These are phyloP conservation scores for Pestalotiopsis sp. DNA, from an alignment of 2,329 filamentous ascomycete species.

Conservation along the genomic window DNA sequence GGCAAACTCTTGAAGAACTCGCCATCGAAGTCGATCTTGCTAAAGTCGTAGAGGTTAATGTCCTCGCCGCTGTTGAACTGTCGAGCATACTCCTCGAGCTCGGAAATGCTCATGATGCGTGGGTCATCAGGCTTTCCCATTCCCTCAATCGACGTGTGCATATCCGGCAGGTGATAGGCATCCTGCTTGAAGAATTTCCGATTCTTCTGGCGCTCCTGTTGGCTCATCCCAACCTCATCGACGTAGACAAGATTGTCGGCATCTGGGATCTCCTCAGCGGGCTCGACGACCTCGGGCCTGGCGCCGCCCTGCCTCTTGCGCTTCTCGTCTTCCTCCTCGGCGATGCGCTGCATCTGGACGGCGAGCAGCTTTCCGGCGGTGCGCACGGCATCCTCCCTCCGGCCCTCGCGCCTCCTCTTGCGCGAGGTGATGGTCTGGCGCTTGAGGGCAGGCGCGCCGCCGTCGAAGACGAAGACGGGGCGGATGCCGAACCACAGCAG, in stretches of 20 bases:
- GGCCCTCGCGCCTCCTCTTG: constrained; percentile 80
- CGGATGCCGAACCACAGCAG: constrained; percentile 94
- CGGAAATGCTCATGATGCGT: constrained; percentile 92
- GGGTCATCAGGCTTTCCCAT: constrained; percentile 94
- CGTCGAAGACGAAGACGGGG: constrained; percentile 97
- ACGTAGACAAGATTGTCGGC: constrained; percentile 79
- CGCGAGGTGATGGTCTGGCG: constrained; percentile 83
- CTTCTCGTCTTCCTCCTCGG: constrained; percentile 80
- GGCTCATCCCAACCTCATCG: constrained; percentile 83
- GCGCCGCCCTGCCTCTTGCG: constrained; percentile 47
- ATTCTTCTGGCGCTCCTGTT: constrained; percentile 72
- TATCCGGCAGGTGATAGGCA: constrained; percentile 89
- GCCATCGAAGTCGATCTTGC: constrained; percentile 96
- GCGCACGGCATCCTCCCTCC: constrained; percentile 87
- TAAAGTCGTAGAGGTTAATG: constrained; percentile 91
- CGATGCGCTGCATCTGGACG: constrained; percentile 88
- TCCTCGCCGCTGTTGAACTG: constrained; percentile 94
- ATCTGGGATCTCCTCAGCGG: constrained; percentile 70
- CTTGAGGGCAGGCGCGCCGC: constrained; percentile 88
- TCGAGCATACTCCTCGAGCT: constrained; percentile 89
- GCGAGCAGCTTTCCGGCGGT: constrained; percentile 92
- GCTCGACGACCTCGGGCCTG: constrained; percentile 44
- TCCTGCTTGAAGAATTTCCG: constrained; percentile 89
- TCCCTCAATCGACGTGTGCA: constrained; percentile 76
- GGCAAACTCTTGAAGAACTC: constrained; percentile 94